These are phyloP conservation scores for Cystofilobasidium bisporidii DNA, from an alignment of 768 basidiomycete genomes.

Conservation along the genomic window DNA sequence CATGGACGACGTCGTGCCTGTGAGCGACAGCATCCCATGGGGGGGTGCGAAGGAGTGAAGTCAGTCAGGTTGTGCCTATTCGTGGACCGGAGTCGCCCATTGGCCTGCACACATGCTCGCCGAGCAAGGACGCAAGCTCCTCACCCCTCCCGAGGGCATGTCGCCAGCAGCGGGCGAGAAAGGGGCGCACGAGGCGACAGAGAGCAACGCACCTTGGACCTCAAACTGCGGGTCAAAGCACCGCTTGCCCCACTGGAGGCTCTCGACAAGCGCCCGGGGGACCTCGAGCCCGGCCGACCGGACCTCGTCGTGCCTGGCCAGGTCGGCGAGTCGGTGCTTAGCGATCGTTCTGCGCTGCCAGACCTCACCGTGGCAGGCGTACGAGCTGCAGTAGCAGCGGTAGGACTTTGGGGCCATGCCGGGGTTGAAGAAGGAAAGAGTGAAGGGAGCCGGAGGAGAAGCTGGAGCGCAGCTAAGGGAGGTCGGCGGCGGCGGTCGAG, in stretches of 20 bases:
- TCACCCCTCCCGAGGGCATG: too few species aligned
- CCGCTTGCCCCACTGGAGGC: background rate
- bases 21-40: background rate
- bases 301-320: background rate
- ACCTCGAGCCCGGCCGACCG: background rate
- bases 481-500: too few species aligned
- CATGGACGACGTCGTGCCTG: too few species aligned
- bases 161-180: background rate
- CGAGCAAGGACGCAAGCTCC: background rate
- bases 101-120: background rate
- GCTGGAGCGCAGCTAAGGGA: too few species aligned
- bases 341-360: constrained; percentile 1
- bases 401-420: background rate
- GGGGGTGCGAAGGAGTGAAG: background rate
- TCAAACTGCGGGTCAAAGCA: background rate
- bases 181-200: background rate
- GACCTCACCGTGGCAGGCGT: background rate
- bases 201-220: background rate
- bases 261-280: background rate
- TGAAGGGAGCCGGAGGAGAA: background rate
- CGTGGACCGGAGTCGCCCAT: too few species aligned
- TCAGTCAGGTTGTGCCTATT: background rate
- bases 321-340: background rate
- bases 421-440: background rate
- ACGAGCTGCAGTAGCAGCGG: background rate